Percentiles rank a stretch among this genome's conserved stretches.
These are phyloP conservation scores for Catharanthus roseus DNA, from an alignment of 257 asterid genomes.

Conservation along the genomic window DNA sequence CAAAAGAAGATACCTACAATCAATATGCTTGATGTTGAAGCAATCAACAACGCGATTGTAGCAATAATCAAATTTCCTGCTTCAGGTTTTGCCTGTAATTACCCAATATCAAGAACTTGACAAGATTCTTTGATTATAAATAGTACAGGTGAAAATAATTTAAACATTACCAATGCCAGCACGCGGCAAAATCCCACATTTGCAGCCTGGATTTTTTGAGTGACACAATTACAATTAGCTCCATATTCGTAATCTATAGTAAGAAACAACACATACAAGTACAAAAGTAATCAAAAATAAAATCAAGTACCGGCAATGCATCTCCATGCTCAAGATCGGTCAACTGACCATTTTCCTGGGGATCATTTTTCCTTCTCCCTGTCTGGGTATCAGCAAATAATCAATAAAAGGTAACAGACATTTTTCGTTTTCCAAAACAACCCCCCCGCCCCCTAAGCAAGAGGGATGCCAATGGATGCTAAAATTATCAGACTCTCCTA, in stretches of 20 bases:
- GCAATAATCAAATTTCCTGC: conserved; percentile 54
- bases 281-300: conserved; percentile 9
- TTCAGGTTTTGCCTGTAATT: conserved; percentile 75
- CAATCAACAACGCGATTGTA: conserved; percentile 67
- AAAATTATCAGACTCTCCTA: too few species aligned
- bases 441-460: background rate
- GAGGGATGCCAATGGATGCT: background rate
- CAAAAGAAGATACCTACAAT: conserved; percentile 45
- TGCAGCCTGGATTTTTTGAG: conserved; percentile 51
- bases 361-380: conserved; percentile 38
- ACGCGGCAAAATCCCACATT: conserved; percentile 76
- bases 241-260: background rate
- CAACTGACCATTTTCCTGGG: conserved; percentile 39
- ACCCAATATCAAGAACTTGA: conserved; percentile 18
- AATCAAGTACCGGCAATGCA: conserved; percentile 46
- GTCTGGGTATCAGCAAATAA: conserved; percentile 36
- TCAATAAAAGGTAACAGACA: conserved; percentile 6
- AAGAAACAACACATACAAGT: conserved; percentile 4
- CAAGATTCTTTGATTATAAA: background rate
- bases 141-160: conserved; percentile 2
- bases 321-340: conserved; percentile 73
- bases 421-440: too few species aligned
- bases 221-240: conserved; percentile 19
- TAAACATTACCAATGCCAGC: conserved; percentile 59
- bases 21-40: conserved; percentile 64